phyloP scores from a whole-genome alignment of 805 yeast genomes.

The Clavispora phyllophila region DNA sequence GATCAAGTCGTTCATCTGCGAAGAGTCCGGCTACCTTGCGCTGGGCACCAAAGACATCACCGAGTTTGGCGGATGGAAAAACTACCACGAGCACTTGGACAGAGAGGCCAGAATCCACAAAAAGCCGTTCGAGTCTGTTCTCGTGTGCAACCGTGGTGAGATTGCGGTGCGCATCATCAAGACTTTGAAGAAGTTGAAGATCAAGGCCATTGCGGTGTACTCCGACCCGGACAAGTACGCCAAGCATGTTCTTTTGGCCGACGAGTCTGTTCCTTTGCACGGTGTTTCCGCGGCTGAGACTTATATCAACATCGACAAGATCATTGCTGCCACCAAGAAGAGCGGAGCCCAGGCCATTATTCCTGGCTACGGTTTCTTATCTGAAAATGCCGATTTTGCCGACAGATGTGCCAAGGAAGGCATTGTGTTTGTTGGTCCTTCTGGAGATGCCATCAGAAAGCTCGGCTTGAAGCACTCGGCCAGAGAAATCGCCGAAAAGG shows the following conservation, averaged over 20 bases:
- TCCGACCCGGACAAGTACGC: slow-evolving; percentile 89
- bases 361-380: slow-evolving; percentile 95
- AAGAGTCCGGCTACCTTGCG: slow-evolving; percentile 74
- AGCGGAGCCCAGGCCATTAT: slow-evolving; percentile 91
- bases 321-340: slow-evolving; percentile 76
- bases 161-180: slow-evolving; percentile 92
- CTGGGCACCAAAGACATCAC: slow-evolving; percentile 78
- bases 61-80: slow-evolving; percentile 83
- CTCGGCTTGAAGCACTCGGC: slow-evolving; percentile 96
- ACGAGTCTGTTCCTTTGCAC: slow-evolving; percentile 69
- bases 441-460: slow-evolving; percentile 86
- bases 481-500: slow-evolving; percentile 82
- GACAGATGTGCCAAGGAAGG: slow-evolving; percentile 81
- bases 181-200: slow-evolving; percentile 75
- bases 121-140: slow-evolving; percentile 75
- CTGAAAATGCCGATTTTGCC: slow-evolving; percentile 95
- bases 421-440: slow-evolving; percentile 92
- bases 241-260: slow-evolving; percentile 80
- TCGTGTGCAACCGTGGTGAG: slow-evolving; percentile 96
- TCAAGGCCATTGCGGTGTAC: slow-evolving; percentile 80
- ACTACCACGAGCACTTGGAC: slow-evolving; percentile 43
- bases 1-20: slow-evolving; percentile 94
- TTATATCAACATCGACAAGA: slow-evolving; percentile 79
- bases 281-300: slow-evolving; percentile 90
- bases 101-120: slow-evolving; percentile 21